Conservation (phyloP, 148 eudicot species). For the Agrostemma githago region DNA sequence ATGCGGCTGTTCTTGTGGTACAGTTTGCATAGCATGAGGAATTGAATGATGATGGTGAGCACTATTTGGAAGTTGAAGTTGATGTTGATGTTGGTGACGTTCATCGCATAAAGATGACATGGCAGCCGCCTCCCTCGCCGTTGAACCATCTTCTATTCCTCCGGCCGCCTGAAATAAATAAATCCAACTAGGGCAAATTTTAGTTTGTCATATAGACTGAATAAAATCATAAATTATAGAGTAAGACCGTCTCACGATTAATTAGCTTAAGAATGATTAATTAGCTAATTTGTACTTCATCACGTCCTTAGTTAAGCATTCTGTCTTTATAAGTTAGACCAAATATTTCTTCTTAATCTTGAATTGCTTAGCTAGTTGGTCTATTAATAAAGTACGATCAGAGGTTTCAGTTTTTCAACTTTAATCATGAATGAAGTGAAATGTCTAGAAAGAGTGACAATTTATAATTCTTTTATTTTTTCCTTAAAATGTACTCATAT, state of each 20-base stretch:
- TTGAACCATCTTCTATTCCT: conserved; percentile 57
- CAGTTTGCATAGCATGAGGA: conserved; percentile 20
- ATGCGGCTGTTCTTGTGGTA: conserved; percentile 15
- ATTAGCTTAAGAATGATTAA: not conserved
- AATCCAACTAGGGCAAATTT: conserved; percentile 9
- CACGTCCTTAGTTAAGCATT: conserved; percentile 1
- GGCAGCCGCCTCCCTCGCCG: conserved; percentile 35
- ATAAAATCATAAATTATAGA: too few species aligned
- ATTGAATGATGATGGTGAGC: conserved; percentile 1
- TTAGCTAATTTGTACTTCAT: conserved; percentile 10
- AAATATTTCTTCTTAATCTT: conserved; percentile 6
- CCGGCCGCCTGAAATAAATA: conserved; percentile 42
- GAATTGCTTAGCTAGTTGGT: conserved; percentile 23
- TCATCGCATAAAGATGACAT: conserved; percentile 21
- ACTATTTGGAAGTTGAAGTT: not conserved
- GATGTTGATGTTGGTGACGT: conserved; percentile 25
- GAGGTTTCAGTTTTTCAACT: conserved; percentile 19
- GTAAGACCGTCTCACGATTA: too few species aligned
- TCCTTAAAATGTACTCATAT: too few species aligned
- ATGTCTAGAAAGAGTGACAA: too few species aligned
- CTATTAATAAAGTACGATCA: not conserved
- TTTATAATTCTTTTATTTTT: too few species aligned
- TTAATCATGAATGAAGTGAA: conserved; percentile 12
- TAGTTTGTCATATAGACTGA: not conserved
- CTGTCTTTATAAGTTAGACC: conserved; percentile 11